Conservation (phyloP, 352 stramenopile genomes). For the Pelagophyceae sp. region DNA sequence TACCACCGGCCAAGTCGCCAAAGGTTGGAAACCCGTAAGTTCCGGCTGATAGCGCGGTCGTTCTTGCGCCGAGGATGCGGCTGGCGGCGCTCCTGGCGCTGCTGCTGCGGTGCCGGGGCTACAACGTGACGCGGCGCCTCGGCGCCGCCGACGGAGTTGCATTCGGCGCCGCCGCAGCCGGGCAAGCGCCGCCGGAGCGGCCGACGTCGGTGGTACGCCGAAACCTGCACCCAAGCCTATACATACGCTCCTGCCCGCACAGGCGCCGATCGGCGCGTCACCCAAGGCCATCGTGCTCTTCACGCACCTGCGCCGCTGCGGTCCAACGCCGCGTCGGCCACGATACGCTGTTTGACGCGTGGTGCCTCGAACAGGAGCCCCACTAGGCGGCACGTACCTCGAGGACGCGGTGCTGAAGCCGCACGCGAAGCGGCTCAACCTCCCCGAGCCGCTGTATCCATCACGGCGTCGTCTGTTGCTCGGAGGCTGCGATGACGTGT, state of each 20-base stretch:
- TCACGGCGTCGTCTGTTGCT: not conserved
- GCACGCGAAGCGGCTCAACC: not conserved
- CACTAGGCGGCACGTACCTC: not conserved
- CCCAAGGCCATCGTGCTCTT: slow-evolving; percentile 18
- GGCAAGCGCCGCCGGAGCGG: not conserved
- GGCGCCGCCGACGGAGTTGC: not conserved
- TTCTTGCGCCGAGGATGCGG: too few species aligned
- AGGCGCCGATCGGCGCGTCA: not conserved
- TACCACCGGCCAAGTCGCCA: too few species aligned
- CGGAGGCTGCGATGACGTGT: too few species aligned
- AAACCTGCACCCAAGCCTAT: not conserved
- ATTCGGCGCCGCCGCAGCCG: too few species aligned
- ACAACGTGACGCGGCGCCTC: not conserved
- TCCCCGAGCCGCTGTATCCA: not conserved
- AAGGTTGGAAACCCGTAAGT: too few species aligned
- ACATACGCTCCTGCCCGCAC: too few species aligned
- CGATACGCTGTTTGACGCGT: too few species aligned
- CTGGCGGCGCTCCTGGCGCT: too few species aligned
- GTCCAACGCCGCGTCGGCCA: too few species aligned
- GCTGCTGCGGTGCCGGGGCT: too few species aligned
- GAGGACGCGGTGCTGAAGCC: slow-evolving; percentile 15
- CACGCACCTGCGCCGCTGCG: slow-evolving; percentile 11
- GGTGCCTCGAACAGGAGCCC: too few species aligned
- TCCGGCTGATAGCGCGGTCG: too few species aligned
- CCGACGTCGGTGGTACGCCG: not conserved